Evolutionary conservation across 2,329 filamentous ascomycete genomes (phyloP).

Genomic region (Fusarium sp.): DNA sequence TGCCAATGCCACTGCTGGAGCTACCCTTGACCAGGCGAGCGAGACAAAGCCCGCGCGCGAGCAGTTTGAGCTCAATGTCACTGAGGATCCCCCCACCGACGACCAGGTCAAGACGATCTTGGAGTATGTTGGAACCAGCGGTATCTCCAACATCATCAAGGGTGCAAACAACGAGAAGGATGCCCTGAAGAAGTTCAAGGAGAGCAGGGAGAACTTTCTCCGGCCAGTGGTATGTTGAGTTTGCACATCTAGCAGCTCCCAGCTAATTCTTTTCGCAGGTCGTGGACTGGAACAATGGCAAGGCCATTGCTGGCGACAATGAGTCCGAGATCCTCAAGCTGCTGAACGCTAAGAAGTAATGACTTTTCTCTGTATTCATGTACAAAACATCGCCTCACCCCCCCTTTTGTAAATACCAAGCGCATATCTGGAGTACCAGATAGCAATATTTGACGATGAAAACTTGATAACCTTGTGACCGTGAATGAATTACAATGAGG

Average conservation of each 20-base stretch:
- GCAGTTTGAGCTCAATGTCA: slow-evolving; percentile 89
- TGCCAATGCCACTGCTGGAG: slow-evolving; percentile 73
- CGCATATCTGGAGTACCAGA: not conserved
- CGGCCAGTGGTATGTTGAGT: slow-evolving; percentile 76
- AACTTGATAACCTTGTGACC: not conserved
- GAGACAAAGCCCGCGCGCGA: slow-evolving; percentile 72
- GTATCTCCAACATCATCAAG: slow-evolving; percentile 72
- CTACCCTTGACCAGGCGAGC: slow-evolving; percentile 80
- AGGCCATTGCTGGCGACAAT: slow-evolving; percentile 80
- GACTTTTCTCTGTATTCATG: slow-evolving; percentile 16
- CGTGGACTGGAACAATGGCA: slow-evolving; percentile 95
- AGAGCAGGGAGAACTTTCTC: slow-evolving; percentile 75
- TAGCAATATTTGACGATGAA: slow-evolving; percentile 14
- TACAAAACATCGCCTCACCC: slow-evolving; percentile 30
- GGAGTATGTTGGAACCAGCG: slow-evolving; percentile 78
- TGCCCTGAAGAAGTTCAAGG: slow-evolving; percentile 82
- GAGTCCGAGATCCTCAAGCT: slow-evolving; percentile 92
- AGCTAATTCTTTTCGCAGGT: slow-evolving; percentile 52
- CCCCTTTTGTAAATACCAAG: slow-evolving; percentile 31
- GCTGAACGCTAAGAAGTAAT: slow-evolving; percentile 67
- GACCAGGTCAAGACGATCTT: slow-evolving; percentile 88
- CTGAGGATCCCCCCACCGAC: slow-evolving; percentile 81
- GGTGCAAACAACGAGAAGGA: slow-evolving; percentile 81
- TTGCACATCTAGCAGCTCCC: not conserved
- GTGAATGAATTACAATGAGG: slow-evolving; percentile 1